phyloP scores from a whole-genome alignment of 2,329 filamentous ascomycete genomes.

The Fusarium sp. region DNA sequence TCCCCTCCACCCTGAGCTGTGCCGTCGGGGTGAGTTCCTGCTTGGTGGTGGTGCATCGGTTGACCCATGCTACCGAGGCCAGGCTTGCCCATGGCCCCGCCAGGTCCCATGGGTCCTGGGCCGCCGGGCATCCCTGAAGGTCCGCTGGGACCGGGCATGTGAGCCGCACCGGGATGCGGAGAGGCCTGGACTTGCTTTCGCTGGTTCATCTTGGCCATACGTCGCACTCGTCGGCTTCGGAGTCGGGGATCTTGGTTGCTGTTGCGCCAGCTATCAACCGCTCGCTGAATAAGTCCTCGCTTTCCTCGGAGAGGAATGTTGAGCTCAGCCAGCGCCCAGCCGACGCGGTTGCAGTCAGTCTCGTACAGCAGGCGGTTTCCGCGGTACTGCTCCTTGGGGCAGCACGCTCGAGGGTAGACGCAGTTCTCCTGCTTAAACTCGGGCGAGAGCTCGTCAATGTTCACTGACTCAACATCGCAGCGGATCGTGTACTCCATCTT shows the following conservation, averaged over 20 bases:
- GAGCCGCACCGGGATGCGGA: constrained; percentile 66
- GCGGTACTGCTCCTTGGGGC: constrained; percentile 94
- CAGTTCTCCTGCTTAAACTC: constrained; percentile 99
- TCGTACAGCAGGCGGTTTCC: constrained; percentile 97
- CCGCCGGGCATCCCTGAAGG: constrained; percentile 73
- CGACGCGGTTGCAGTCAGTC: constrained; percentile 99
- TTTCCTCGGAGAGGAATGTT: constrained; percentile 93
- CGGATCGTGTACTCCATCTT: constrained; percentile 99
- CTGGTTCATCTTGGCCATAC: constrained; percentile 96
- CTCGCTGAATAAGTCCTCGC: constrained; percentile 93
- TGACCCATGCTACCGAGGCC: constrained; percentile 75
- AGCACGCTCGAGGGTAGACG: constrained; percentile 95
- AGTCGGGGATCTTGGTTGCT: constrained; percentile 96
- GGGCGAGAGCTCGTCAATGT: constrained; percentile 82
- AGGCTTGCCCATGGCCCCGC: constrained; percentile 73
- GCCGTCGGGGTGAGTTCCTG: constrained; percentile 58
- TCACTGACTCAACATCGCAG: constrained; percentile 96
- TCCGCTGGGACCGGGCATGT: constrained; percentile 76
- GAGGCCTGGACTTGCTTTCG: constrained; percentile 77
- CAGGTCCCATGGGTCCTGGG: constrained; percentile 72
- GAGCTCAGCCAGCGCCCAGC: constrained; percentile 95
- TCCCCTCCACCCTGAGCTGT: constrained; percentile 75
- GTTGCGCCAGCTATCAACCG: constrained; percentile 98
- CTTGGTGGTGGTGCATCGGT: constrained; percentile 76
- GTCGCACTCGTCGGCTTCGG: constrained; percentile 89